These are phyloP conservation scores for Aspergillus hortae DNA, from an alignment of 2,329 filamentous ascomycete genomes.

Conservation along the genomic window DNA sequence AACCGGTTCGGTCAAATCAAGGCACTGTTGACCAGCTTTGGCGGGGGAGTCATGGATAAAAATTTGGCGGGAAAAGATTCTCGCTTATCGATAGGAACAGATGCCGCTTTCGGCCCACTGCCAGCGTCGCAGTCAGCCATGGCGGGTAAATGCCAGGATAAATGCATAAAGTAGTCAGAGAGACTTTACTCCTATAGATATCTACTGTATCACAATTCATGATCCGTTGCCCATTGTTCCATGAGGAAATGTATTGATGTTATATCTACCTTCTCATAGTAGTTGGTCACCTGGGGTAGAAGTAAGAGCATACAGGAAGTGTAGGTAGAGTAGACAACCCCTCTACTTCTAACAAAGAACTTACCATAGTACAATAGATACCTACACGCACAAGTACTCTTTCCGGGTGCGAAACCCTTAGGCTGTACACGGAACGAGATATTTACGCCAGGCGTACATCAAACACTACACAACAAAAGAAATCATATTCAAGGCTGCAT, in stretches of 20 bases:
- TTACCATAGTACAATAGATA: too few species aligned
- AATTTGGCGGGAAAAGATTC: constrained; percentile 28
- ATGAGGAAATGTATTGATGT: too few species aligned
- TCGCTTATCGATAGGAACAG: constrained; percentile 37
- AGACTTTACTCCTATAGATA: neutral
- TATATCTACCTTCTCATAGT: too few species aligned
- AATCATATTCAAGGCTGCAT: constrained; percentile 29
- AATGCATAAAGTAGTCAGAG: neutral
- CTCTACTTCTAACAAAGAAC: too few species aligned
- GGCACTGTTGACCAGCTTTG: constrained; percentile 2
- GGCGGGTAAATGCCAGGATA: neutral
- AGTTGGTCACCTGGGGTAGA: too few species aligned
- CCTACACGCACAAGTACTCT: too few species aligned
- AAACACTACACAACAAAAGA: constrained; percentile 22
- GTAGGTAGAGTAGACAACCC: too few species aligned
- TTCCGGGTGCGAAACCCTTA: too few species aligned
- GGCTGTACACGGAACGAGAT: too few species aligned
- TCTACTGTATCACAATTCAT: too few species aligned
- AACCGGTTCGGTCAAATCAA: neutral
- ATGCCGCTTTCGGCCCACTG: constrained; percentile 28
- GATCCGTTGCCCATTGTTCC: too few species aligned
- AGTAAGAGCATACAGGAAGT: too few species aligned
- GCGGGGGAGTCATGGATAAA: constrained; percentile 20
- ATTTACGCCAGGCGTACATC: neutral
- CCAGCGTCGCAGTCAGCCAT: neutral